Evolutionary conservation across 441 rosid species (phyloP), one percentile per base, ranked within the genome.

Genomic region (Aleurites moluccanus): DNA sequence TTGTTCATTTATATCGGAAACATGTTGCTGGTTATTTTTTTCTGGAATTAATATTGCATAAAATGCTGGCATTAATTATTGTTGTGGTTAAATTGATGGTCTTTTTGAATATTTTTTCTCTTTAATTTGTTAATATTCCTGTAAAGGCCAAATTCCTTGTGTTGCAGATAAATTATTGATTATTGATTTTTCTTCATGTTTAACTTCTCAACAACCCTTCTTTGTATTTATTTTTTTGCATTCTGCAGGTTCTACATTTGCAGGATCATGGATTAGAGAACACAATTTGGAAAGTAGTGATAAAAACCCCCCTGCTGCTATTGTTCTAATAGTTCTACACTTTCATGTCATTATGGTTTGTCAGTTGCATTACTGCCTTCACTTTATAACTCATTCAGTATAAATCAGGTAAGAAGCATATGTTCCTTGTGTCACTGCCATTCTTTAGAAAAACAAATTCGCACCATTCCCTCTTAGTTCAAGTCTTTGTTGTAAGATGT

Each of bases 171-270:
- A 96, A 96, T 83, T 94, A 96, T 73, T 86, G 97, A 79, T 96
- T n/a, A n/a, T n/a, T n/a, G n/a, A n/a, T n/a, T 91, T 89, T 96
- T 92, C 96, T 94, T 92, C 93, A 87, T 92, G 99, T 96, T 96
- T 84, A 91, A 92, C 75, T 84, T 86, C 79, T 86, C 91, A 67
- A 77, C 98, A 16, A 93, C 98, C 72, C 88, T 96, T 81, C 90
- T 92, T 71, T 96, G 99, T 88, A 79, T 96, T 64, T 94, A 86
- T 67, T 92, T 96, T 70, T 96, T 91, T 33, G 92, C 88, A 28
- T 94, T 96, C 87, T 94, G 98, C 86, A 94, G 99, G 98, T 87
- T 96, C 67, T 89, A 90, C 80, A 86, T 96, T 69, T 81, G 76
- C 81, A 90, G 86, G 66, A 92, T 94, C 74, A 88, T 85, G 91